These are phyloP conservation scores for Neurospora sp. DNA, from an alignment of 495 filamentous ascomycete species.

Conservation along the genomic window DNA sequence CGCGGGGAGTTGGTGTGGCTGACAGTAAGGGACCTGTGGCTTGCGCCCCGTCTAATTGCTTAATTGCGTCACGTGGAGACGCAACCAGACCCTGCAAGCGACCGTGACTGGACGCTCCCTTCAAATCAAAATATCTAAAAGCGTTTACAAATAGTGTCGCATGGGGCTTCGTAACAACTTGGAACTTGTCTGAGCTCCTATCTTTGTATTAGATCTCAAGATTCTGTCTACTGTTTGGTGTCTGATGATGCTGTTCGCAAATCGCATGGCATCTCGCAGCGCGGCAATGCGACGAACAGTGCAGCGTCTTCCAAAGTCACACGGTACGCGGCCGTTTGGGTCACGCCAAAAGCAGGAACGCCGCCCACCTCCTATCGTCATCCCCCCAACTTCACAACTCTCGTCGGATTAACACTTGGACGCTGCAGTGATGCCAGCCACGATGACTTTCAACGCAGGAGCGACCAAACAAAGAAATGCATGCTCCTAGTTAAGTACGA, in stretches of 20 bases:
- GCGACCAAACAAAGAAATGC: not conserved
- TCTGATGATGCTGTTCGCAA: not conserved
- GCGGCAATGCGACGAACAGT: not conserved
- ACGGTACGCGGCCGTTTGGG: not conserved
- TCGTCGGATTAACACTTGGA: not conserved
- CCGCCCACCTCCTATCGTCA: not conserved
- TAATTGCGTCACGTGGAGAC: not conserved
- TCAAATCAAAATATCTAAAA: not conserved
- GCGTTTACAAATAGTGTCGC: not conserved
- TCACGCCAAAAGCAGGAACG: not conserved
- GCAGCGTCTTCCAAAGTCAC: not conserved
- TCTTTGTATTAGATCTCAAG: not conserved
- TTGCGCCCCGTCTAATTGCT: not conserved
- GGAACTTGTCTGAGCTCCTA: not conserved
- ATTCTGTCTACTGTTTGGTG: not conserved
- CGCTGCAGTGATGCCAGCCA: not conserved
- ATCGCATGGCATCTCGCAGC: not conserved
- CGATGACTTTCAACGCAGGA: not conserved
- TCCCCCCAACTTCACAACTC: not conserved
- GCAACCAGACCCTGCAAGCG: not conserved
- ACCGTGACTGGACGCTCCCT: not conserved
- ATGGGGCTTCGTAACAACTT: not conserved
- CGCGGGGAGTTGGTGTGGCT: constrained; percentile 14
- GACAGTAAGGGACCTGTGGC: not conserved
- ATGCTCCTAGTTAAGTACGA: not conserved